A percentile compares a stretch with the other conserved stretches of the same genome.
Evolutionary conservation across 192 early-diverging fungal genomes (phyloP).

Genomic region (Backusella psychrophila): DNA sequence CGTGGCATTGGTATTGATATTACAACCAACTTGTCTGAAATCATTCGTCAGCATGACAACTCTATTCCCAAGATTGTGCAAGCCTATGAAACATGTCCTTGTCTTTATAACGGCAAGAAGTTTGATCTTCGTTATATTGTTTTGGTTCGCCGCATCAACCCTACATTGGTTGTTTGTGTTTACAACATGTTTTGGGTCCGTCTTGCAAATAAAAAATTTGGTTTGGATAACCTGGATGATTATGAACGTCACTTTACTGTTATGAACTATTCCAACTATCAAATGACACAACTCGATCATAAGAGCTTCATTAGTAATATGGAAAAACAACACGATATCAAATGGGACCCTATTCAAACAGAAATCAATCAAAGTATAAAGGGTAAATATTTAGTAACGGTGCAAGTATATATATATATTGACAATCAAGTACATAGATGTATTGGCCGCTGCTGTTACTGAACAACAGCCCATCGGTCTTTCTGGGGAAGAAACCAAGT

Average conservation of each 20-base stretch:
- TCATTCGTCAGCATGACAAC: conserved; percentile 41
- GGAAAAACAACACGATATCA: conserved; percentile 46
- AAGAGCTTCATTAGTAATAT: conserved; percentile 47
- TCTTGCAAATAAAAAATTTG: conserved; percentile 43
- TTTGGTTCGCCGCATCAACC: conserved; percentile 39
- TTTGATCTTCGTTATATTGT: conserved; percentile 50
- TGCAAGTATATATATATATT: too few species aligned
- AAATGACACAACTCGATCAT: conserved; percentile 46
- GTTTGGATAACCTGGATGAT: conserved; percentile 37
- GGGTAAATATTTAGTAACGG: conserved; percentile 1
- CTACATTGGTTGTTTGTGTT: conserved; percentile 33
- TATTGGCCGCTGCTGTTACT: conserved; percentile 44
- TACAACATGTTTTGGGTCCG: conserved; percentile 55
- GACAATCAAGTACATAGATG: conserved; percentile 6
- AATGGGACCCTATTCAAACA: conserved; percentile 40
- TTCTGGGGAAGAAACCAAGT: conserved; percentile 12
- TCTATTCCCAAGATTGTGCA: conserved; percentile 44
- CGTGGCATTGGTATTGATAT: conserved; percentile 43
- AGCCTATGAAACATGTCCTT: conserved; percentile 42
- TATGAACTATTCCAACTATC: conserved; percentile 47
- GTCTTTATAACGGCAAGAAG: conserved; percentile 49
- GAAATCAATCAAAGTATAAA: conserved; percentile 50
- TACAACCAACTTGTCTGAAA: conserved; percentile 34
- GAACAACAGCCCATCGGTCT: conserved; percentile 44
- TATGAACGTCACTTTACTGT: conserved; percentile 51